A percentile compares a stretch with the other conserved stretches of the same genome.
These are phyloP conservation scores for Sordaria brevicollis DNA, from an alignment of 495 filamentous ascomycete genomes.

Conservation along the genomic window DNA sequence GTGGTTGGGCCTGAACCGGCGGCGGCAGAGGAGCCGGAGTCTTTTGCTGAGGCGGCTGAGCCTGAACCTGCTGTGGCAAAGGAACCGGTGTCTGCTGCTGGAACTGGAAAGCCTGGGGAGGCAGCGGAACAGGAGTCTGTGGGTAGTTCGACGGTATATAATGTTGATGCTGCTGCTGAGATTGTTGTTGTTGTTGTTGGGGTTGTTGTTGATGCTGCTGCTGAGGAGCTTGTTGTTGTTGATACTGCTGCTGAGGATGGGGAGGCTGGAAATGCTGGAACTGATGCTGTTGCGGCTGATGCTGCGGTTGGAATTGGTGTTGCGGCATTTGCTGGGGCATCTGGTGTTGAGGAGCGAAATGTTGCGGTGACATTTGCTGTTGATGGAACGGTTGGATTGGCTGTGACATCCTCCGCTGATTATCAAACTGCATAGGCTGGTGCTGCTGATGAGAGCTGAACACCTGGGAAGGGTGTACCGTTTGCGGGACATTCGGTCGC, in stretches of 20 bases:
- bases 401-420: not conserved
- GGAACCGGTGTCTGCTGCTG: not conserved
- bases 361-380: not conserved
- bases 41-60: not conserved
- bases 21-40: slow-evolving; percentile 2
- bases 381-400: not conserved
- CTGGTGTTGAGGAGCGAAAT: not conserved
- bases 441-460: not conserved
- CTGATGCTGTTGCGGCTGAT: not conserved
- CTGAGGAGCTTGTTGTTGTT: not conserved
- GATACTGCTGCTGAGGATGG: not conserved
- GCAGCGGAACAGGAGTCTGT: not conserved
- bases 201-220: not conserved
- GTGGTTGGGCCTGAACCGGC: not conserved
- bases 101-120: not conserved
- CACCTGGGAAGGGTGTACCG: not conserved
- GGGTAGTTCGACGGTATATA: not conserved
- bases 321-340: slow-evolving; percentile 3
- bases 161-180: slow-evolving; percentile 1
- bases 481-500: not conserved
- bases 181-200: not conserved
- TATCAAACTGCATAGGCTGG: not conserved
- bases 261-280: not conserved
- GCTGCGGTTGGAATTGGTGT: slow-evolving; percentile 1
- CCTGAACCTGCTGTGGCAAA: not conserved